phyloP scores from a whole-genome alignment of 176 grass and related monocot genomes.

The Eragrostis nindensis region DNA sequence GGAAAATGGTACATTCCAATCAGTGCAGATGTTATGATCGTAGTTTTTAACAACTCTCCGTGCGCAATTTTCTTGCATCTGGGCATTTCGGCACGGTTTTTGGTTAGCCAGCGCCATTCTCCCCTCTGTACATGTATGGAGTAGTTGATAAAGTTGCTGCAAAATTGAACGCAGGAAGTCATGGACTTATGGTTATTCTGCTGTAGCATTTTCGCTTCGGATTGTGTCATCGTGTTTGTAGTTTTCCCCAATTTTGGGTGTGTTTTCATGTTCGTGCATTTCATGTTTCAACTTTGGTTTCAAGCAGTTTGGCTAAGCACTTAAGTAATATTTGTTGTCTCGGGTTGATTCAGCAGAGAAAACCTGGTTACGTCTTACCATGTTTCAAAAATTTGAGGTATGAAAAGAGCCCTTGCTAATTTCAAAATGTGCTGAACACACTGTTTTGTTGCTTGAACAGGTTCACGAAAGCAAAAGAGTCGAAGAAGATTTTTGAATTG shows the following conservation, averaged over 20 bases:
- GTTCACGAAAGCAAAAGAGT: conserved; percentile 15
- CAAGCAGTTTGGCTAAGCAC: background rate
- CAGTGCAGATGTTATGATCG: background rate
- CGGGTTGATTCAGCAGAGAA: background rate
- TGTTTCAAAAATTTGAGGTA: background rate
- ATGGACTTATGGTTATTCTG: background rate
- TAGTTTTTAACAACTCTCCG: conserved; percentile 1
- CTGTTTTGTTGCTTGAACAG: conserved; percentile 23
- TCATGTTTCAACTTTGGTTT: background rate
- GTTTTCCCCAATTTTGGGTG: background rate
- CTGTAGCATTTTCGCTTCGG: background rate
- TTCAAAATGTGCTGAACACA: conserved; percentile 21
- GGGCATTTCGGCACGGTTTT: background rate
- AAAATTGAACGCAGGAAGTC: background rate
- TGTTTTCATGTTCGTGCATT: background rate
- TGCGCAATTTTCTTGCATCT: background rate
- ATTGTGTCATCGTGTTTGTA: background rate
- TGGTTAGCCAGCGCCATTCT: background rate
- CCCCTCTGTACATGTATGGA: background rate
- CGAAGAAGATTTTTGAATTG: conserved; percentile 14
- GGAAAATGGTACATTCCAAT: background rate
- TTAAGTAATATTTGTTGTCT: background rate
- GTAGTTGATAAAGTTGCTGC: background rate
- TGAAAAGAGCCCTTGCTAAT: background rate
- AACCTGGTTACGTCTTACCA: background rate